A percentile compares a stretch with the other conserved stretches of the same genome.
phyloP scores from a whole-genome alignment of 2,329 filamentous ascomycete genomes.

The Microcera coccophila region DNA sequence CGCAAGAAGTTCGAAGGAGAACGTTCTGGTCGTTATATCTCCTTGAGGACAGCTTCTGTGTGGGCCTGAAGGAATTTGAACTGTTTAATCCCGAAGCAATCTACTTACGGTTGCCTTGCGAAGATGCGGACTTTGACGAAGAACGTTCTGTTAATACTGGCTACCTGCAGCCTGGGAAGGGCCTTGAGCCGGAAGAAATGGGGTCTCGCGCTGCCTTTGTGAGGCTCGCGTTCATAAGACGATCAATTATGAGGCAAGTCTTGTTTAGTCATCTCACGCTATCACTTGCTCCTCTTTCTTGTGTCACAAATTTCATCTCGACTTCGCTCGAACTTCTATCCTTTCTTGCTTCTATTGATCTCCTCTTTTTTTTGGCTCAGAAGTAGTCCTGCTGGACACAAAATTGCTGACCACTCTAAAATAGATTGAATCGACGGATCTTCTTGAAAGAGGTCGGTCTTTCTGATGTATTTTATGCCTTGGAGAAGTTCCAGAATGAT shows the following conservation, averaged over 20 bases:
- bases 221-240: constrained; percentile 19
- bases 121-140: constrained; percentile 22
- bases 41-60: constrained; percentile 26
- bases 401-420: neutral
- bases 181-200: constrained; percentile 22
- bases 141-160: constrained; percentile 20
- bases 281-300: too few relatives aligned
- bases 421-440: constrained; percentile 21
- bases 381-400: neutral
- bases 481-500: constrained; percentile 27
- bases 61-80: constrained; percentile 25
- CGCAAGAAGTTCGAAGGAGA: constrained; percentile 23
- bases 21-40: constrained; percentile 27
- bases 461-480: constrained; percentile 20
- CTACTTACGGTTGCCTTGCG: constrained; percentile 23
- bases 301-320: too few relatives aligned
- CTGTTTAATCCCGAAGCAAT: constrained; percentile 24
- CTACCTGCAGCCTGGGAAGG: constrained; percentile 24
- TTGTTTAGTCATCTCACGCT: neutral
- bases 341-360: too few relatives aligned
- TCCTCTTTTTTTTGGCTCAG: neutral
- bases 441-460: constrained; percentile 23
- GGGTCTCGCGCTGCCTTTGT: constrained; percentile 23
- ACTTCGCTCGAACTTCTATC: too few relatives aligned
- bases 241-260: constrained; percentile 18